Conservation (phyloP, 306 rosid genomes). For the Cucumis cinereus region DNA sequence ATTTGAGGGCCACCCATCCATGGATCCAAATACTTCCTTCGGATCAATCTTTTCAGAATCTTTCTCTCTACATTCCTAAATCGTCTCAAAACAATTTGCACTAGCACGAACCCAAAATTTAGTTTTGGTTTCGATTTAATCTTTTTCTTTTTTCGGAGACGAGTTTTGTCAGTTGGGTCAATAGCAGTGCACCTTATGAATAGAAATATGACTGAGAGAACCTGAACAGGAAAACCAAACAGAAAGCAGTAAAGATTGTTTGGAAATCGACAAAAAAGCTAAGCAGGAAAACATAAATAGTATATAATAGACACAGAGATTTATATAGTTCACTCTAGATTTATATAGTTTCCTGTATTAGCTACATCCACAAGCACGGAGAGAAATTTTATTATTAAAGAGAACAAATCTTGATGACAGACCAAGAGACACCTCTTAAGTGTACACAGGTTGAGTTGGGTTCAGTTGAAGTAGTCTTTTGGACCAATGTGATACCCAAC, state of each 20-base stretch:
- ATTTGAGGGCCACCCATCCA: constrained; percentile 33
- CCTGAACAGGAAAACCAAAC: constrained; percentile 22
- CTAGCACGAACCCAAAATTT: constrained; percentile 42
- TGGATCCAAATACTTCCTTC: constrained; percentile 78
- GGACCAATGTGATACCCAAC: no score
- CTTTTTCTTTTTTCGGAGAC: constrained; percentile 35
- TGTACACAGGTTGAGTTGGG: no score
- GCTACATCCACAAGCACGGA: no score
- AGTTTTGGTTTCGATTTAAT: constrained; percentile 20
- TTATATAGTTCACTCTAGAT: no score
- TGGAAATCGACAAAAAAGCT: background rate
- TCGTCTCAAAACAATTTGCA: constrained; percentile 58
- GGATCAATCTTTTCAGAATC: constrained; percentile 58
- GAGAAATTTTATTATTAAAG: no score
- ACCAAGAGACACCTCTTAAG: no score
- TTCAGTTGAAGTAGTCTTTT: no score
- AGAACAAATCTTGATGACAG: no score
- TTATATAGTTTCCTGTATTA: no score
- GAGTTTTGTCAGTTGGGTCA: constrained; percentile 72
- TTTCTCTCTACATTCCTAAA: constrained; percentile 72
- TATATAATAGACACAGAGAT: no score
- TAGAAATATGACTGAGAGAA: constrained; percentile 47
- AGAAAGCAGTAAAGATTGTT: background rate
- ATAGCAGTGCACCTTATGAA: constrained; percentile 77
- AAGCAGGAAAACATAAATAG: no score